Percentiles rank a stretch among this genome's conserved stretches.
Evolutionary conservation across 2,329 filamentous ascomycete species (phyloP).

Genomic region (Colletotrichum lini): DNA sequence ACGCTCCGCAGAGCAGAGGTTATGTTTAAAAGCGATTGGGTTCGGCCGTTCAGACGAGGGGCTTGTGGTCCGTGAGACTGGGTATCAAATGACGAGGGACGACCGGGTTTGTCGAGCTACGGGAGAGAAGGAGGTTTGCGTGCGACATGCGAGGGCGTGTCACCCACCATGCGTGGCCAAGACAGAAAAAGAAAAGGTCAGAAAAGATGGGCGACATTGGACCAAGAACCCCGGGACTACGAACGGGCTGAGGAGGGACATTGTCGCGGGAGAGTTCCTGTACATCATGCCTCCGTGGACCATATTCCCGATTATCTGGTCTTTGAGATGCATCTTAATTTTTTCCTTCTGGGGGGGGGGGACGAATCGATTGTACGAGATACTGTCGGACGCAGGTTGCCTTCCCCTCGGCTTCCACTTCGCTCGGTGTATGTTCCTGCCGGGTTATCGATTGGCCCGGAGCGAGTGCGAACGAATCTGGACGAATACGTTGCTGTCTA

Average conservation of each 20-base stretch:
- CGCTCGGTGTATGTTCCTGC: no score
- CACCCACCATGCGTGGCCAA: background rate
- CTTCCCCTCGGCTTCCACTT: no score
- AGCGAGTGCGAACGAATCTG: background rate
- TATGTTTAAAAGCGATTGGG: background rate
- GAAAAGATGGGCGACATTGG: background rate
- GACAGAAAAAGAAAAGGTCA: background rate
- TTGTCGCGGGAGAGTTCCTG: constrained; percentile 24
- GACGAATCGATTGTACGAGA: no score
- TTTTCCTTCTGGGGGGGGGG: background rate
- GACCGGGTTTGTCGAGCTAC: background rate
- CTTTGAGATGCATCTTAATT: constrained; percentile 25
- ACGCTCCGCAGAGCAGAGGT: constrained; percentile 1
- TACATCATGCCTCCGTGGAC: constrained; percentile 21
- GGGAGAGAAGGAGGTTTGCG: background rate
- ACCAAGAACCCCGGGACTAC: constrained; percentile 10
- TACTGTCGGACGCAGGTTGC: no score
- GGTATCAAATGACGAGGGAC: no score
- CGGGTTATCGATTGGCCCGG: background rate
- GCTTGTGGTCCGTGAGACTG: background rate
- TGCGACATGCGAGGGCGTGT: constrained; percentile 8
- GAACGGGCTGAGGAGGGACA: no score
- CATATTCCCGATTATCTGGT: background rate
- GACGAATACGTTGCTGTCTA: background rate
- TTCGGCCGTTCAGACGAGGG: background rate